phyloP scores from a whole-genome alignment of 1,284 basidiomycete species.

The Athelia sp. region DNA sequence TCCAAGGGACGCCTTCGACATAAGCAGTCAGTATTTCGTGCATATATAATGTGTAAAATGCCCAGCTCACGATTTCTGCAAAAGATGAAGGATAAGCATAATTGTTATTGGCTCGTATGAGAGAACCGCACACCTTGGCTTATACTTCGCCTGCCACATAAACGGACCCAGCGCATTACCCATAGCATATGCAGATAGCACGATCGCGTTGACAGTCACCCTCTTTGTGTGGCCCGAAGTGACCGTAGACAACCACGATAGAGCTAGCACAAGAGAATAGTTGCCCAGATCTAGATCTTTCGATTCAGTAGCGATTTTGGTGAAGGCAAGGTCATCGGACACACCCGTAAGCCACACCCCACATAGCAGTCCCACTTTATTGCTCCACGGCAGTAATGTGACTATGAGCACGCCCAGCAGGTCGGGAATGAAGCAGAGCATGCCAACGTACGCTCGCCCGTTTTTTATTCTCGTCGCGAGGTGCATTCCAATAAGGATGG shows the following conservation, averaged over 20 bases:
- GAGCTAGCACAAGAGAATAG: slow-evolving; percentile 62
- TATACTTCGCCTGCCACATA: slow-evolving; percentile 72
- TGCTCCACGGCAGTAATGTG: slow-evolving; percentile 56
- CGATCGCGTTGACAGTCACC: slow-evolving; percentile 70
- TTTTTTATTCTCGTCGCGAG: slow-evolving; percentile 47
- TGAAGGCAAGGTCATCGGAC: slow-evolving; percentile 61
- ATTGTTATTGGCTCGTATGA: not conserved
- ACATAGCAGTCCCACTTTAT: slow-evolving; percentile 68
- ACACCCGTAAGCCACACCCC: slow-evolving; percentile 66
- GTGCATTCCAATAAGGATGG: slow-evolving; percentile 55
- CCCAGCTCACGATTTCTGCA: slow-evolving; percentile 52
- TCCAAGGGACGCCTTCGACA: slow-evolving; percentile 53
- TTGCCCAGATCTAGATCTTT: slow-evolving; percentile 51
- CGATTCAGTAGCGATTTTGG: slow-evolving; percentile 61
- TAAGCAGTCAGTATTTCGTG: too few relatives aligned
- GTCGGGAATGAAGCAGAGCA: slow-evolving; percentile 63
- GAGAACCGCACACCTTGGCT: slow-evolving; percentile 44
- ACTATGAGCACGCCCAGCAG: slow-evolving; percentile 67
- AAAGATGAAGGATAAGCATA: not conserved
- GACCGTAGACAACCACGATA: slow-evolving; percentile 66
- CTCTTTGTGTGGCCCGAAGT: slow-evolving; percentile 76
- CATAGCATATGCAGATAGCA: slow-evolving; percentile 67
- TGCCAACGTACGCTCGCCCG: slow-evolving; percentile 57
- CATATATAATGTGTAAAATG: too few relatives aligned
- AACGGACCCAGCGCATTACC: slow-evolving; percentile 73